Percentiles rank a stretch among this genome's conserved stretches.
Evolutionary conservation across 257 asterid species (phyloP).

Genomic region (Nicotiana knightiana): DNA sequence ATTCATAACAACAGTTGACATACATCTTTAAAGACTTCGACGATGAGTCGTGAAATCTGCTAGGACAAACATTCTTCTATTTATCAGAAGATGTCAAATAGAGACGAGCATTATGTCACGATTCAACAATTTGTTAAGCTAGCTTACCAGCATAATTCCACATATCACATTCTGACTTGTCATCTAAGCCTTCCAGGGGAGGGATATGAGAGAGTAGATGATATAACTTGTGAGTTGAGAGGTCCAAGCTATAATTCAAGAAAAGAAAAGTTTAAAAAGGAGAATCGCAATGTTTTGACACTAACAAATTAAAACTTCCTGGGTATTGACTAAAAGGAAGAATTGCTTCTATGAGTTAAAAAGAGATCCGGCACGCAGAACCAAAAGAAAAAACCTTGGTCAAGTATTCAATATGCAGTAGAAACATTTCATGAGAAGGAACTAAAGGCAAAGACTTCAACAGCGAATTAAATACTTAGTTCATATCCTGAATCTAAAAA

Average conservation of each 20-base stretch:
- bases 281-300: neutral
- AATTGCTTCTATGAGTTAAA: slow-evolving; percentile 1
- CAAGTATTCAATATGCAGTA: neutral
- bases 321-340: neutral
- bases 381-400: neutral
- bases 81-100: neutral
- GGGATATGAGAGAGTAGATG: slow-evolving; percentile 56
- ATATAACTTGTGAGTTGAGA: slow-evolving; percentile 58
- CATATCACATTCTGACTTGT: slow-evolving; percentile 39
- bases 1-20: neutral
- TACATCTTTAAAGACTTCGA: neutral
- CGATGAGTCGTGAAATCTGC: neutral
- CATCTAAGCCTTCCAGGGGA: slow-evolving; percentile 38
- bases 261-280: neutral
- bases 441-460: neutral
- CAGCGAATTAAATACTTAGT: neutral
- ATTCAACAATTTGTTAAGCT: neutral
- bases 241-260: slow-evolving; percentile 45
- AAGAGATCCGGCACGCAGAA: neutral
- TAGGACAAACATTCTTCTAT: neutral
- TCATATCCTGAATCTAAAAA: neutral
- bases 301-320: neutral
- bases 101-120: neutral
- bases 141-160: slow-evolving; percentile 64
- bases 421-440: neutral